Base-by-base conservation (phyloP, 805 yeast species). In the Candida railenensis region DNA sequence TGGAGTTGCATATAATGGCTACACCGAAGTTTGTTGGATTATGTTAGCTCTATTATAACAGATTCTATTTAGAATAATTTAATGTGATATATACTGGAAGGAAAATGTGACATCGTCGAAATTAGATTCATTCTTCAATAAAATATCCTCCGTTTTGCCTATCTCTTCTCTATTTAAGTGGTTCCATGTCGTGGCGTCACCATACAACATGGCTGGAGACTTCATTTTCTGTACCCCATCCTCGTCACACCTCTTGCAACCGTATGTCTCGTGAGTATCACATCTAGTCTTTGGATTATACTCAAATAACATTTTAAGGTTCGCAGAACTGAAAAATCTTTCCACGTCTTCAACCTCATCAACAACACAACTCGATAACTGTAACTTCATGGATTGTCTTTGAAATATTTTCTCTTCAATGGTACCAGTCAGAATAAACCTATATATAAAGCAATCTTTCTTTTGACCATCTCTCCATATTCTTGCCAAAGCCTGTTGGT, bases 401-500 rank as follows among this genome's bases (percentile, higher is more conserved):
- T 94, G 99, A 66, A 87, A 89, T 30, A 94, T 94, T 65, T 94
- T 94, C 58, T 92, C 99, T 59, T 92, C 99, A 45, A 92, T 94
- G 1, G 96, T 82, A 11, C 99, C 99, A 0, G 98, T 90, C 4
- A 95, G 80, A 47, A 92, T 91, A 55, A 94, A 91, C 54, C 99
- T 75, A 65, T 94, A 94, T 36, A 92, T 94, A 58, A 86, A 92
- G 70, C 99, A 94, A 63, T 88, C 96, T 65, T 92, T 94, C 74
- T 88, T 92, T 61, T 92, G 99, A 0, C 99, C 99, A 68, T 94
- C 99, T 75, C 99, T 83, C 98, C 98, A 94, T 3, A 94, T 96
- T 65, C 99, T 80, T 0, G 98, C 98, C 51, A 94, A 73, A 0
- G 98, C 98, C 67, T 92, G 99, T 63, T 94, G 98, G 61, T 92